Conservation (phyloP, 352 stramenopile genomes). For the Phytophthora uliginosa region DNA sequence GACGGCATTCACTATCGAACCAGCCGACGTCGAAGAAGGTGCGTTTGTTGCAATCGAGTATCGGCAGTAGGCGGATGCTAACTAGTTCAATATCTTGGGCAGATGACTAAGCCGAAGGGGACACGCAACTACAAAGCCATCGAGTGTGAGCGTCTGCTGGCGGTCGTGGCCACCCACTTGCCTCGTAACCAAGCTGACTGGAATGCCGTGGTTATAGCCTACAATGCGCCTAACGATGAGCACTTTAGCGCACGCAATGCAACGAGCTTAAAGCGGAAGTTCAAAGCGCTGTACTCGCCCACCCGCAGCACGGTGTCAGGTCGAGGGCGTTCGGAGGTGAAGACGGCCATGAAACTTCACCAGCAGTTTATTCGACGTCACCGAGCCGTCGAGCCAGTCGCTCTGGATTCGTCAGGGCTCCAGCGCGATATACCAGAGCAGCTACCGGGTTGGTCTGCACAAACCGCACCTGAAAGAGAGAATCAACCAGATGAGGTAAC, state of each 20-base stretch:
- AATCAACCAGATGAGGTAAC: neutral
- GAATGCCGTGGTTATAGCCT: neutral
- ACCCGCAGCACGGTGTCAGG: neutral
- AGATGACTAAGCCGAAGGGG: neutral
- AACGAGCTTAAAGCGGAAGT: conserved; percentile 1
- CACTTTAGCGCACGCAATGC: neutral
- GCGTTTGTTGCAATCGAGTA: too few relatives aligned
- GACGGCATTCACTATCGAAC: neutral
- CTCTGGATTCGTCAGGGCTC: neutral
- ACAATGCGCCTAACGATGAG: neutral
- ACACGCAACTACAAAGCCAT: neutral
- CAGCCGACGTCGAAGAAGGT: neutral
- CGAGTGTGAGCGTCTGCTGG: neutral
- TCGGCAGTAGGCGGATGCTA: neutral
- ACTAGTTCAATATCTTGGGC: neutral
- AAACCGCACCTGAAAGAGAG: neutral
- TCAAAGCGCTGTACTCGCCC: neutral
- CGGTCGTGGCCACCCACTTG: neutral
- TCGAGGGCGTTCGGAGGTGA: neutral
- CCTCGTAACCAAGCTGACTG: neutral
- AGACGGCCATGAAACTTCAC: neutral
- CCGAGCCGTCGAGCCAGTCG: neutral
- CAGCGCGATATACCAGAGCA: neutral
- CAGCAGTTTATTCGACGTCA: neutral
- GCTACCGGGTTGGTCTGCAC: neutral